Evolutionary conservation across 768 basidiomycete species (phyloP), one percentile per base, ranked within the genome.

Genomic region (Lentinula sp.): DNA sequence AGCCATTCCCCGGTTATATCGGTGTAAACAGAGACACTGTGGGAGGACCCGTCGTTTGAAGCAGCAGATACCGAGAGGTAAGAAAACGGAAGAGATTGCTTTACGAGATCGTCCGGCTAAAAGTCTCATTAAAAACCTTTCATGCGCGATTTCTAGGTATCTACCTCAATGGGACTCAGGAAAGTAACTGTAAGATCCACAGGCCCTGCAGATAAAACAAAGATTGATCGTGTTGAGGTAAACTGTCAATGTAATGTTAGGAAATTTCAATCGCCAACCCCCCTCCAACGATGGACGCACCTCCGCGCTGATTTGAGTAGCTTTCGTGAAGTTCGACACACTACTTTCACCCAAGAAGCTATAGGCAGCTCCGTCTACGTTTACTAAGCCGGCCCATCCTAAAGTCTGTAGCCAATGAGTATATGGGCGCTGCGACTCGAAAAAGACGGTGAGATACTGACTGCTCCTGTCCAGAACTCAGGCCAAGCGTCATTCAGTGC

Each of bases 101-200:
- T 75, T 15, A 76, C 72, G 46, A 80, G 71, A 64, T 84, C 79
- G 7, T 65, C 65, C 7, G 80, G 79, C 83, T 84, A 13, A 18
- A n/a, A 31, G n/a, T 8, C 18, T 40, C 35, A 49, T 7, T 15
- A 49, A 48, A 42, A 48, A 50, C 2, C 2, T 0, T 4, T 6
- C 11, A 16, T 28, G 40, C 5, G 4, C 11, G 40, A 31, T 4
- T 43, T 32, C 15, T 0, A 11, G 2, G 13, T 8, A 60, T 69
- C 23, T 63, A 83, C 84, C 77, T 84, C 84, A 4, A 86, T 76
- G 6, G 84, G 85, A 64, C 80, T 84, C 8, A 84, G 68, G 64
- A 84, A 87, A 2, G 73, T 80, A 7, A 78, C 76, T 32, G 78
- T 80, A 18, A 87, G 70, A 51, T 77, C 73, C 31, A 86, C 71